Base-by-base conservation (phyloP, 306 rosid species). In the Ochetophila trinervis region DNA sequence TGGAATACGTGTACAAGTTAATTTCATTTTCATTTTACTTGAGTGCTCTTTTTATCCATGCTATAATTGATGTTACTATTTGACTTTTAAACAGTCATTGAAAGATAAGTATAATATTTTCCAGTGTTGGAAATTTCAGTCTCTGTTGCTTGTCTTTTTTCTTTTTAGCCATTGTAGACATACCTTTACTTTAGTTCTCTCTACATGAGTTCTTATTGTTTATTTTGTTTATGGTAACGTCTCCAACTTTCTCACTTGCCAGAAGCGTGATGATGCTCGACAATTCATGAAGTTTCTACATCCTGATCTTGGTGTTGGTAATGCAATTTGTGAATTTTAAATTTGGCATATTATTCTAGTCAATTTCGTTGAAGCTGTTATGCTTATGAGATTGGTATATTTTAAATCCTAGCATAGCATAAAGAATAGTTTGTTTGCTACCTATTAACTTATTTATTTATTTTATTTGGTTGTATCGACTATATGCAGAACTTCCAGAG, bases 201-300 rank as follows among this genome's bases (percentile, higher is more conserved):
- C 45, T 40, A 40, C 3, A 18, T 50, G 54, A 5, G 21, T n/a
- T 50, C 11, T 16, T 50, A 13, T 35, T 55, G 8, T 45, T 21
- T 47, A n/a, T 45, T 22, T 20, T 14, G 11, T 17, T 72, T 68
- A 74, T 27, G n/a, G 44, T 34, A 66, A 73, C 63, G 48, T 45
- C 63, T 21, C 51, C 30, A 35, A 44, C 70, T 67, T n/a, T 79
- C 24, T 75, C 66, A 30, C 71, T 49, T 57, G 52, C 45, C 94
- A 94, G 97, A 90, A 82, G 52, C 99, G 97, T 14, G 97, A 88
- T 54, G 91, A 88, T 83, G 97, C 99, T 73, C 81, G 96, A 44
- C 99, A 94, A 79, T 94, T 94, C 58, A 94, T 94, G 99, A 90
- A 88, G 83, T 94, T 81, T 90, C 95, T 94, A 66, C 99, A 94